These are phyloP conservation scores for Tetradesmus obliquus DNA, from an alignment of 139 green algal species.

Conservation along the genomic window DNA sequence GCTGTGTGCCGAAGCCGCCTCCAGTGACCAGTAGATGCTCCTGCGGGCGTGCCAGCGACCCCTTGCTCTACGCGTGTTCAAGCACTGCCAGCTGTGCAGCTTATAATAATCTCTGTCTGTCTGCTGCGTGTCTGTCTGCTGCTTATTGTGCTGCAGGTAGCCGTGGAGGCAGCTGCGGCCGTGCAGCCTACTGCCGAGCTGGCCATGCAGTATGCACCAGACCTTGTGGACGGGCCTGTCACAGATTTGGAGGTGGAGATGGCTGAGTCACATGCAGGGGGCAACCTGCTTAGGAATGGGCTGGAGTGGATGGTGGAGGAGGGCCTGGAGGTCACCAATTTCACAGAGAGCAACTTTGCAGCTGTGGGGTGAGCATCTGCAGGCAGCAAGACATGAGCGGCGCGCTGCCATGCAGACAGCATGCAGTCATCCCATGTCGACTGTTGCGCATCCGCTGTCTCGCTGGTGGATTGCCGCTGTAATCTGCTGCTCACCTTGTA, in stretches of 20 bases:
- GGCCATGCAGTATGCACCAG: neutral
- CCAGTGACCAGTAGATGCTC: neutral
- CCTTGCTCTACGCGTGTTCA: too few relatives aligned
- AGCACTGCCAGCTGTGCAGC: neutral
- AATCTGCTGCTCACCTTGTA: neutral
- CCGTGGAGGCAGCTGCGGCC: neutral
- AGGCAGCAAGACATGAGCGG: neutral
- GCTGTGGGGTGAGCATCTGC: conserved; percentile 35
- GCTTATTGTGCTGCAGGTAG: neutral
- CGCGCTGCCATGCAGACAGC: neutral
- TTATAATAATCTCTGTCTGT: neutral
- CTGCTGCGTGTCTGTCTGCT: neutral
- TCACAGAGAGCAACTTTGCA: conserved; percentile 42
- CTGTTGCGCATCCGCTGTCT: neutral
- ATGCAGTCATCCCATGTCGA: neutral
- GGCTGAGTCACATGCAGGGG: neutral
- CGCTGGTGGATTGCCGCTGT: neutral
- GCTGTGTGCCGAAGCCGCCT: neutral
- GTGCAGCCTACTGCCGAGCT: neutral
- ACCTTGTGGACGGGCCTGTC: neutral
- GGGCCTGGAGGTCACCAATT: conserved; percentile 30
- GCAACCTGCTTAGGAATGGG: neutral
- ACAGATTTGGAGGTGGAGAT: conserved; percentile 14
- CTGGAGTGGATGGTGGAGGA: conserved; percentile 35
- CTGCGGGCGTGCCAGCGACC: too few relatives aligned